A percentile compares a stretch with the other conserved stretches of the same genome.
These are phyloP conservation scores for Rhynchosporium graminicola DNA, from an alignment of 2,329 filamentous ascomycete species.

Conservation along the genomic window DNA sequence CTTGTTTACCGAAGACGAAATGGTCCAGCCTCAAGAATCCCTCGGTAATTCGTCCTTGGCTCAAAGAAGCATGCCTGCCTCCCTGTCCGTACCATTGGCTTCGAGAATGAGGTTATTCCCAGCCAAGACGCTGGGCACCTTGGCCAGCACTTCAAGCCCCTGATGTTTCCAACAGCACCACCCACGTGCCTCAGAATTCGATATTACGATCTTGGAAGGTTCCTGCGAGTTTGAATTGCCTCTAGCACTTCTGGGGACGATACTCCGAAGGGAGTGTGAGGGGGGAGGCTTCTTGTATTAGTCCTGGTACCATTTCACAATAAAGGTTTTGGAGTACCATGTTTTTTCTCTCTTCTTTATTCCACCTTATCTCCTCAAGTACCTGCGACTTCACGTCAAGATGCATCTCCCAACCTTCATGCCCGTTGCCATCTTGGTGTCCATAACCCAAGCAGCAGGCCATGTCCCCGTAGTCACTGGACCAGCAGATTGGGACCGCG, in stretches of 20 bases:
- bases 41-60: neutral
- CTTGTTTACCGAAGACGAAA: no score
- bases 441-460: neutral
- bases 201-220: neutral
- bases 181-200: conserved; percentile 3
- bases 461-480: neutral
- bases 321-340: neutral
- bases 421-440: neutral
- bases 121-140: conserved; percentile 12
- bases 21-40: neutral
- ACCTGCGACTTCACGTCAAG: neutral
- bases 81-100: neutral
- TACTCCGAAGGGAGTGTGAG: neutral
- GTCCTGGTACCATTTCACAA: neutral
- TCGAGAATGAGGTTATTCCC: neutral
- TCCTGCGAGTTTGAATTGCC: no score
- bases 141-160: conserved; percentile 1
- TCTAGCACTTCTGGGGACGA: conserved; percentile 6
- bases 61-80: neutral
- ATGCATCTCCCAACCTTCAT: conserved; percentile 11
- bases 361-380: no score
- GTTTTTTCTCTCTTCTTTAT: no score
- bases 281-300: neutral
- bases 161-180: neutral
- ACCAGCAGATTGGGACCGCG: conserved; percentile 1